Conservation (phyloP, 805 yeast genomes). For the Candida dajiaensis region DNA sequence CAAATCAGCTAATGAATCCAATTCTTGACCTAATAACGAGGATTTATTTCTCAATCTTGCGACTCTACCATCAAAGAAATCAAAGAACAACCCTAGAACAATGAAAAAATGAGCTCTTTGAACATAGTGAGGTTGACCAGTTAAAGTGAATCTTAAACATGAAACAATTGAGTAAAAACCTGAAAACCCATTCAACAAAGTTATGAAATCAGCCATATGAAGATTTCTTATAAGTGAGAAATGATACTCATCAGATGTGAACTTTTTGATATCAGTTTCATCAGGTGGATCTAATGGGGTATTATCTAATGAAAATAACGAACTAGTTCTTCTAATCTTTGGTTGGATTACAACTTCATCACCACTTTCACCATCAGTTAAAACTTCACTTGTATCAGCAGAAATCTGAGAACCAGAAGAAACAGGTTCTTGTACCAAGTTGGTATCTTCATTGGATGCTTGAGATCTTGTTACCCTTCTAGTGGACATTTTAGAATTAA, state of each 20-base stretch:
- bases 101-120: constrained; percentile 89
- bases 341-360: constrained; percentile 14
- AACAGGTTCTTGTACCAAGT: background rate
- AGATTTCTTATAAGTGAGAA: constrained; percentile 79
- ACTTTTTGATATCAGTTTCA: constrained; percentile 68
- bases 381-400: constrained; percentile 6
- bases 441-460: background rate
- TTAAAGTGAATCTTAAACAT: constrained; percentile 73
- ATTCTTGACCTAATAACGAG: constrained; percentile 93
- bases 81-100: constrained; percentile 88
- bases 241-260: constrained; percentile 79
- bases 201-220: constrained; percentile 95
- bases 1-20: constrained; percentile 93
- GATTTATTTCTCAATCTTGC: constrained; percentile 92
- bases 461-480: background rate
- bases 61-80: constrained; percentile 94
- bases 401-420: background rate
- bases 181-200: constrained; percentile 87
- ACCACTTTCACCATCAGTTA: constrained; percentile 18
- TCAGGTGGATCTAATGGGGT: constrained; percentile 71
- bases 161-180: constrained; percentile 90
- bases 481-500: background rate
- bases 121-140: constrained; percentile 61
- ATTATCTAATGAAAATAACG: constrained; percentile 38
- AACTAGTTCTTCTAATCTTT: constrained; percentile 38